A percentile compares a stretch with the other conserved stretches of the same genome.
Evolutionary conservation across 192 early-diverging fungal genomes (phyloP).

Genomic region (Entophlyctis luteolus): DNA sequence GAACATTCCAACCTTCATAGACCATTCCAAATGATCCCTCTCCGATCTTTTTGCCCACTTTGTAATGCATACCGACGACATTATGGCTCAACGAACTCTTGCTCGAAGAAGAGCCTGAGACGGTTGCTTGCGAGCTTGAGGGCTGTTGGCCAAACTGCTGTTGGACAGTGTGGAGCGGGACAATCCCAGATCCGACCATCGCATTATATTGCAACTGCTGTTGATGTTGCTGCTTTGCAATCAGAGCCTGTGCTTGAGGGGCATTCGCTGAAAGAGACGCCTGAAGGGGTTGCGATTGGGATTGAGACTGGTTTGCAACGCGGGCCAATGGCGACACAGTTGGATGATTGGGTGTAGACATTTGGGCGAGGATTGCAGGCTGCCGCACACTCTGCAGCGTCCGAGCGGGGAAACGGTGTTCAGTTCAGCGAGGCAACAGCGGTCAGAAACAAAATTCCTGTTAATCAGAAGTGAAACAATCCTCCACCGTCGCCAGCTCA

Average conservation of each 20-base stretch:
- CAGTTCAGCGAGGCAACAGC: too few relatives aligned
- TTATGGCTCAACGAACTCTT: conserved; percentile 38
- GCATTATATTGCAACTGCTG: conserved; percentile 20
- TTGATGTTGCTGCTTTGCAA: background rate
- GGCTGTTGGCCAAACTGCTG: background rate
- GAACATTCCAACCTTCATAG: conserved; percentile 80
- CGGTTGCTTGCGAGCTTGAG: background rate
- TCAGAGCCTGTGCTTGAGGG: background rate
- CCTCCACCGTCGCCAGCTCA: too few relatives aligned
- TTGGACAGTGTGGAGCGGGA: conserved; percentile 8
- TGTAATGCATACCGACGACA: conserved; percentile 94
- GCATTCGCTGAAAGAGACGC: background rate
- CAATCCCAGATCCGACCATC: conserved; percentile 14
- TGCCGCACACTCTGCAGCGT: too few relatives aligned
- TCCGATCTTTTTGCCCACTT: conserved; percentile 92
- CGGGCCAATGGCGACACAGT: background rate
- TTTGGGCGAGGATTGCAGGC: too few relatives aligned
- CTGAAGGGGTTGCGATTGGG: background rate
- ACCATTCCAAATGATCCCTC: conserved; percentile 98
- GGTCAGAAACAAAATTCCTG: too few relatives aligned
- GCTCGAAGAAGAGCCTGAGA: background rate
- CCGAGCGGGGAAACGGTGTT: too few relatives aligned
- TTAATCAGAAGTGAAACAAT: too few relatives aligned
- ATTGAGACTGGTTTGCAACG: background rate
- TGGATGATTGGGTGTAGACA: background rate